Percentiles rank a stretch among this genome's conserved stretches.
Conservation (phyloP, 2,329 filamentous ascomycete species). For the Calonectria fujianensis region DNA sequence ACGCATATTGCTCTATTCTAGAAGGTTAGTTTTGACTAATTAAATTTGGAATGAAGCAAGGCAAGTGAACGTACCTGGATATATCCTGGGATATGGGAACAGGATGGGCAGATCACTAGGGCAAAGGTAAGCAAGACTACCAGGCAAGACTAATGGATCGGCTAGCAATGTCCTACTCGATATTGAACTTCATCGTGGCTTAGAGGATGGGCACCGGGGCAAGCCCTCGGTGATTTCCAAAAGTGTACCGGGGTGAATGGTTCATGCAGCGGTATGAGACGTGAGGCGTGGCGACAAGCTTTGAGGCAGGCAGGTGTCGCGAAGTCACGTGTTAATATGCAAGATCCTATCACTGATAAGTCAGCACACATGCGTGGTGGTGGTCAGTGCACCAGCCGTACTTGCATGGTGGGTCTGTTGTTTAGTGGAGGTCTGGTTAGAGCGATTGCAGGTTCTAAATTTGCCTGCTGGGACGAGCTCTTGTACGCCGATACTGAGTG, state of each 20-base stretch:
- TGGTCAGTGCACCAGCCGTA: background rate
- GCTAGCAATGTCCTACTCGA: constrained; percentile 62
- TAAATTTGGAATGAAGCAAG: constrained; percentile 13
- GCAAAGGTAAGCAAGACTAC: constrained; percentile 44
- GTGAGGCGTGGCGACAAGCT: constrained; percentile 53
- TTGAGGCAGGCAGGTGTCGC: constrained; percentile 52
- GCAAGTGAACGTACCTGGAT: constrained; percentile 66
- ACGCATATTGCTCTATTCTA: constrained; percentile 73
- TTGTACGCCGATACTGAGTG: background rate
- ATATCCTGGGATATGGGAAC: constrained; percentile 76
- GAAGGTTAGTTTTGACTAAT: constrained; percentile 41
- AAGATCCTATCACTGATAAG: constrained; percentile 12
- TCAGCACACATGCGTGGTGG: constrained; percentile 13
- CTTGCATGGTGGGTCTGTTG: background rate
- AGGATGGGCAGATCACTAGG: constrained; percentile 74
- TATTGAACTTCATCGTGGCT: constrained; percentile 70
- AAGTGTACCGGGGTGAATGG: constrained; percentile 32
- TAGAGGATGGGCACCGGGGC: constrained; percentile 39
- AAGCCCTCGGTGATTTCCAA: constrained; percentile 44
- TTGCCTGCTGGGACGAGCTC: background rate
- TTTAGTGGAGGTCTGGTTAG: background rate
- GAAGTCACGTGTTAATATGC: constrained; percentile 56
- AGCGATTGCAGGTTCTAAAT: constrained; percentile 7
- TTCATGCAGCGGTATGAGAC: constrained; percentile 37
- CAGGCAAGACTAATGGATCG: background rate